Evolutionary conservation across 139 green algal genomes (phyloP).

Genomic region (Protoeuglena noctilucae): DNA sequence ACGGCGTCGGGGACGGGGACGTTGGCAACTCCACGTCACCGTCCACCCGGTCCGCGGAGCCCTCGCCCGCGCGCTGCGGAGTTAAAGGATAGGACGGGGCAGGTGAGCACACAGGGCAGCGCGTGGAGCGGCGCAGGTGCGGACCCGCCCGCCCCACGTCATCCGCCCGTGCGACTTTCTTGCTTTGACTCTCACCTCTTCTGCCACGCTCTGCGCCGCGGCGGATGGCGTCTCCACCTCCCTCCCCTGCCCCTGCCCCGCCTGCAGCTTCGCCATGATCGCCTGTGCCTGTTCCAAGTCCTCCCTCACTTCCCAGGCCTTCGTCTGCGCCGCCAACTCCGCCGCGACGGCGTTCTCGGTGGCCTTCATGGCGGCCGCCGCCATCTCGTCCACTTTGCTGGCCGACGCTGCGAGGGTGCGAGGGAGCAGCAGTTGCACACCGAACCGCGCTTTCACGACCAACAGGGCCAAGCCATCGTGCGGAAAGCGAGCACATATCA

Average conservation of each 20-base stretch:
- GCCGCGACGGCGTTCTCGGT: constrained; percentile 3
- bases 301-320: constrained; percentile 2
- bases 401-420: no score
- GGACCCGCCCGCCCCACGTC: background rate
- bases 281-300: constrained; percentile 2
- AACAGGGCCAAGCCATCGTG: no score
- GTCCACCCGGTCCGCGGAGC: background rate
- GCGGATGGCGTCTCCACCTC: no score
- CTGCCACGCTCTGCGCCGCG: constrained; percentile 54
- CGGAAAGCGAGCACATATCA: no score
- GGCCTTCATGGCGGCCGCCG: constrained; percentile 1
- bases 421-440: no score
- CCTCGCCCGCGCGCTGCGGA: background rate
- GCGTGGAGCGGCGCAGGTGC: background rate
- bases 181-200: no score
- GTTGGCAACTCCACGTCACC: background rate
- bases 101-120: background rate
- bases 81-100: no score
- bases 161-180: constrained; percentile 47
- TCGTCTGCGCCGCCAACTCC: constrained; percentile 1
- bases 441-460: no score
- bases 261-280: constrained; percentile 1
- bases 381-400: background rate
- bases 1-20: constrained; percentile 39
- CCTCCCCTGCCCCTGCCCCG: constrained; percentile 16